Evolutionary conservation across 1,139 yeast genomes (phyloP).

Genomic region (Blastobotrys proliferans): DNA sequence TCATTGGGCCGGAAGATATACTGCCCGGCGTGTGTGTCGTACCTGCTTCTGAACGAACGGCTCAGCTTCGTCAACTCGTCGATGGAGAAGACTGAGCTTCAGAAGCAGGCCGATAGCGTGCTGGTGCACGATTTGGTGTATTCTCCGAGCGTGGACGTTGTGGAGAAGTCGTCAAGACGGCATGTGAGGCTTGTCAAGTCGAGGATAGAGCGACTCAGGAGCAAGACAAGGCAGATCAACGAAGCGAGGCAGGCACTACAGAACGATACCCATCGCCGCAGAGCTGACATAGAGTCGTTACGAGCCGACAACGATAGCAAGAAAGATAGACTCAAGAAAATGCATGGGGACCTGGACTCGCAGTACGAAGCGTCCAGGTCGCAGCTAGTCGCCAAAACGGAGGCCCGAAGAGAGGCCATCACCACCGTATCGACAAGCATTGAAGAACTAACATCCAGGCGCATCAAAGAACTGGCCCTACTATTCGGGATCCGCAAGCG

Average conservation of each 20-base stretch:
- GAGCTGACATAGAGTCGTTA: conserved; percentile 9
- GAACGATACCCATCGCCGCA: conserved; percentile 9
- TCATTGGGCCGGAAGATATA: conserved; percentile 21
- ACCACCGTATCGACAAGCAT: not conserved
- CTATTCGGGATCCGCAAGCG: conserved; percentile 20
- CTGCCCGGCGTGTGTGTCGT: conserved; percentile 31
- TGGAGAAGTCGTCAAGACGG: conserved; percentile 12
- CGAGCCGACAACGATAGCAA: conserved; percentile 4
- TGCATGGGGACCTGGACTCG: not conserved
- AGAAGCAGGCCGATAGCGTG: conserved; percentile 14
- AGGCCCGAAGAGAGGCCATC: no score
- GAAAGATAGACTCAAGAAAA: not conserved
- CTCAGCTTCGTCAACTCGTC: conserved; percentile 30
- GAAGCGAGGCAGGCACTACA: conserved; percentile 10
- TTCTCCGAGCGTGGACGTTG: conserved; percentile 1
- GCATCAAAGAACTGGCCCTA: conserved; percentile 10
- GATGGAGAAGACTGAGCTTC: conserved; percentile 26
- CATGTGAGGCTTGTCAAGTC: conserved; percentile 14
- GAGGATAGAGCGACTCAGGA: conserved; percentile 13
- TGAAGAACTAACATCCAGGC: not conserved
- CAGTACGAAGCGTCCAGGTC: not conserved
- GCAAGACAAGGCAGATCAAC: conserved; percentile 13
- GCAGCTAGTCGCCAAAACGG: not conserved
- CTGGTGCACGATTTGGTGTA: conserved; percentile 13
- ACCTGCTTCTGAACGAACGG: conserved; percentile 26